Evolutionary conservation across 306 rosid genomes (phyloP).

Genomic region (Vigna radiata): DNA sequence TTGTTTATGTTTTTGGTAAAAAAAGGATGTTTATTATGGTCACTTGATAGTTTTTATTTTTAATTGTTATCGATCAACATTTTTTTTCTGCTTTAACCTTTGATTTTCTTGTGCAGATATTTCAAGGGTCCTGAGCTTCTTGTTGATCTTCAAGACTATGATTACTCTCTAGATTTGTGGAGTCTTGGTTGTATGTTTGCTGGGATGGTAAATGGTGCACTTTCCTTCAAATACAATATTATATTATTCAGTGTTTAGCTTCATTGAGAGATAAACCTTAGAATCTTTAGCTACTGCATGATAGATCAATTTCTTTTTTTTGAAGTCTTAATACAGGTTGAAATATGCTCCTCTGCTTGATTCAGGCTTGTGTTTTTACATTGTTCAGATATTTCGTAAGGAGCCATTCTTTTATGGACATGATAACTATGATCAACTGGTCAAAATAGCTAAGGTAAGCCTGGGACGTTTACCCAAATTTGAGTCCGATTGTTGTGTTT

Average conservation of each 20-base stretch:
- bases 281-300: conserved; percentile 5
- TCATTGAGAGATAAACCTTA: conserved; percentile 8
- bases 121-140: conserved; percentile 98
- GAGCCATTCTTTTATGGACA: conserved; percentile 98
- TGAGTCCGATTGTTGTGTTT: conserved; percentile 37
- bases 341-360: conserved; percentile 52
- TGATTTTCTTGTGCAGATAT: conserved; percentile 67
- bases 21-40: not conserved
- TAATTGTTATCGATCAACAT: not conserved
- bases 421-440: conserved; percentile 91
- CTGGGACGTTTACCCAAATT: conserved; percentile 2
- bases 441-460: conserved; percentile 86
- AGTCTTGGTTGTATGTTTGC: conserved; percentile 98
- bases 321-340: conserved; percentile 29
- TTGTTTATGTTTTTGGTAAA: conserved; percentile 6
- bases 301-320: conserved; percentile 24
- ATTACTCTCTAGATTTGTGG: conserved; percentile 91
- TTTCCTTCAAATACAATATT: conserved; percentile 5
- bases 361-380: conserved; percentile 46
- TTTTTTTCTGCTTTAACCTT: conserved; percentile 13
- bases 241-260: conserved; percentile 4
- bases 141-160: conserved; percentile 97
- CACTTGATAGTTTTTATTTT: not conserved
- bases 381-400: conserved; percentile 85
- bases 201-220: conserved; percentile 76